Evolutionary conservation across 805 yeast genomes (phyloP), one percentile per base, ranked within the genome.

Genomic region (Zygoascus biomembranicola): DNA sequence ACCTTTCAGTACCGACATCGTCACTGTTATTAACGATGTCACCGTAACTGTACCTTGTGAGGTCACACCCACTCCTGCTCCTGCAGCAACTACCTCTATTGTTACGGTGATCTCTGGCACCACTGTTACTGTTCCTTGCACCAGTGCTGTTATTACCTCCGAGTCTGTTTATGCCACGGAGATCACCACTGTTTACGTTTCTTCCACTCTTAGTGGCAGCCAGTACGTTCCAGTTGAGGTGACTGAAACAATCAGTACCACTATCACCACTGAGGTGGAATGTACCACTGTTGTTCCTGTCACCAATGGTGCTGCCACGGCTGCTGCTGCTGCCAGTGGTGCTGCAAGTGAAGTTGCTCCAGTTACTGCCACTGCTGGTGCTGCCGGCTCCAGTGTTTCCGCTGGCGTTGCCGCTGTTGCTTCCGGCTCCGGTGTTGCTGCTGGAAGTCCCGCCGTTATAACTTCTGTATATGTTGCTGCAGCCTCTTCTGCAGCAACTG

Each of bases 271-370:
- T 47, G 53, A 55, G 18, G 57, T 50, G 47, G 53, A 32, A 42
- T 56, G 42, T 47, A 41, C 52, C 32, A 41, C 51, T 55, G 42
- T 52, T 55, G 58, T 51, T 58, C 55, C 37, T 56, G 49, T 42
- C 43, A 55, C 61, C 42, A 57, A 52, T 39, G 60, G 19, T 54
- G 43, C 49, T 46, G 45, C 39, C 16, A 4, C 43, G 42, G 43
- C 53, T 47, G 52, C 57, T 31, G 52, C 18, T 23, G 48, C 41
- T 49, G 52, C 31, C 45, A 51, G 39, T 42, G 44, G 42, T 44
- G 45, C 41, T 28, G 23, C 55, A 46, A 32, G 49, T 42, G 51
- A 42, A 20, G 19, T 26, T 47, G 28, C 42, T 37, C 14, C 32
- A 23, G 53, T 32, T 11, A 14, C 32, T 19, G 32, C n/a, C 26